Evolutionary conservation across 1,139 yeast species (phyloP), one percentile per base, ranked within the genome.

Genomic region (Suhomyces bribrorum): DNA sequence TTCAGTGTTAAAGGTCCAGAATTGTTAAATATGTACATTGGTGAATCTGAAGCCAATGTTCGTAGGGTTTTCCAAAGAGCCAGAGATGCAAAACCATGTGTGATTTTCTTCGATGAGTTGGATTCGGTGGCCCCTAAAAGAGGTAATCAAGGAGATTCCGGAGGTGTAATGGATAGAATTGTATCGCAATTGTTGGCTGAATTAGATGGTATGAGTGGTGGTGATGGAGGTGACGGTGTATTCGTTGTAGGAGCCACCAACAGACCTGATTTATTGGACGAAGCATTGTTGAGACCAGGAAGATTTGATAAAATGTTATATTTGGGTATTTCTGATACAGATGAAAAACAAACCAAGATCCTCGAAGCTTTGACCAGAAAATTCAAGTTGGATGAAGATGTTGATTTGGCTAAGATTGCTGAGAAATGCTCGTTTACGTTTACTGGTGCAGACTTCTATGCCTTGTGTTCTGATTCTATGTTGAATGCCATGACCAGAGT

Each of bases 41-140:
- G 98, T 59, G 98, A 92, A 61, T 87, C 96, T 1, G 98, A 92
- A 64, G 97, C 97, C 14, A 92, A 92, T 59, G 97, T 92, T 12
- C 79, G 98, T 44, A 75, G 89, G 40, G 96, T 92, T 7, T 92
- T 92, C 62, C 96, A 90, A 62, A 81, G 78, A 49, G 97, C 97
- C 0, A 72, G 97, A 44, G 97, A 92, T 62, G 96, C 97, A 11
- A 86, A 85, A 56, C 98, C 98, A 1, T 92, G 98, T 71, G 96
- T 92, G 25, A 90, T 92, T 26, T 92, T 92, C 61, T 92, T 92
- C 56, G 98, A 92, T 66, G 98, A 92, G 62, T 76, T 92, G 63
- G 98, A 92, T 64, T 89, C 97, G 2, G 96, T 90, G 2, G 98
- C 98, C 0, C 97, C 97, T 1, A 90, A 92, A 60, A 81, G 97